These are phyloP conservation scores for Calonectria montana DNA, from an alignment of 2,329 filamentous ascomycete genomes.

Conservation along the genomic window DNA sequence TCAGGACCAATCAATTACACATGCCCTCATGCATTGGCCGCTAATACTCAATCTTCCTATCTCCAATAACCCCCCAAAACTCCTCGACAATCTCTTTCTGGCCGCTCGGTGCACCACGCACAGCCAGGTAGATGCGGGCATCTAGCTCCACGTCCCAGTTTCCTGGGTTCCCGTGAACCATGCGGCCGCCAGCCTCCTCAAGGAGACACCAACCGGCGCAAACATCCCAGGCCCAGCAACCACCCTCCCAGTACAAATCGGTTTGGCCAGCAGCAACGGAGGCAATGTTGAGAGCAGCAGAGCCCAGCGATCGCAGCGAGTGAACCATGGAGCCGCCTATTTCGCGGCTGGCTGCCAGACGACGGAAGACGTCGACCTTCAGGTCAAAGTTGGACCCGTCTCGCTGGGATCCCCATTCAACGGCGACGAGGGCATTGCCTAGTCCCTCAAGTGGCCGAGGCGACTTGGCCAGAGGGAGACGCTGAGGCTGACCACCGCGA, in stretches of 20 bases:
- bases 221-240: constrained; percentile 89
- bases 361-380: constrained; percentile 74
- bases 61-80: constrained; percentile 71
- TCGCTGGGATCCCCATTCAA: constrained; percentile 80
- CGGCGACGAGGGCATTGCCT: constrained; percentile 72
- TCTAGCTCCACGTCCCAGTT: constrained; percentile 74
- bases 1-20: background rate
- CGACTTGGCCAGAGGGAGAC: constrained; percentile 55
- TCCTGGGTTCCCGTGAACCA: constrained; percentile 80
- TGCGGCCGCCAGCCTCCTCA: constrained; percentile 77
- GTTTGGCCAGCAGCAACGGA: constrained; percentile 77
- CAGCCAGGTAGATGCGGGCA: constrained; percentile 70
- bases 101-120: constrained; percentile 68
- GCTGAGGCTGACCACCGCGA: constrained; percentile 50
- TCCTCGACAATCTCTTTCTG: constrained; percentile 73
- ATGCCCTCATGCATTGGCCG: background rate
- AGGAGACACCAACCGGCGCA: constrained; percentile 85
- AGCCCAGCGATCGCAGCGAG: constrained; percentile 75
- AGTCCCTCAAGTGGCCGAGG: constrained; percentile 70
- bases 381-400: constrained; percentile 77
- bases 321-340: constrained; percentile 82
- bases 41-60: constrained; percentile 62
- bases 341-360: constrained; percentile 67
- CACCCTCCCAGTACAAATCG: constrained; percentile 85
- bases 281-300: constrained; percentile 80